Evolutionary conservation across 371 early-diverging fungal genomes (phyloP), one percentile per base, ranked within the genome.

Genomic region (Ordospora pajunii): DNA sequence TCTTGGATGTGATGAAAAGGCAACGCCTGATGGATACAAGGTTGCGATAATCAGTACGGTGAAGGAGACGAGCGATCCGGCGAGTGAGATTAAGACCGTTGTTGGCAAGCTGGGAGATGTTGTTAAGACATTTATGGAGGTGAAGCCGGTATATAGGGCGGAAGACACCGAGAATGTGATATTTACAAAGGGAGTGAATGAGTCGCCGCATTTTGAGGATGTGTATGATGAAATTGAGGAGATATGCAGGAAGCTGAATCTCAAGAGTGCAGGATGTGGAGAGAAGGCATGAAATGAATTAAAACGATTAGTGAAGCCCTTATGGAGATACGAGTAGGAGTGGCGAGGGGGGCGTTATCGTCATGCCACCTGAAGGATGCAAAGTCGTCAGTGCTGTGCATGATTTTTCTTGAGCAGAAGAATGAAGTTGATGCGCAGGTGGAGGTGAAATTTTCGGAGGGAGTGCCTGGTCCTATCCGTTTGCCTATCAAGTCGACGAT

Each of bases 191-290:
- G 91, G 91, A 45, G 96, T 94, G 80, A 97, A 98, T 87, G 94
- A 97, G 43, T 92, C 96, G 4, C 90, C 92, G 21, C 95, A 96
- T 88, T 95, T 97, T 88, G 99, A 94, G 84, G 91, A 94, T 63
- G 91, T 94, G 23, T 94, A 91, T 82, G 89, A 90, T 65, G 96
- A 97, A 50, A 44, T 81, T 22, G 23, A 58, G 64, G 32, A 48
- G 14, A 68, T 80, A 23, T 53, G 62, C 44, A 65, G 67, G 51
- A 70, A 75, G 44, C 62, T 70, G 7, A 45, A 27, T 11, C 32
- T 64, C 22, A 32, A 5, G 2, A 32, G 32, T 32, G 32, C 32
- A 32, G 5, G 32, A 32, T 32, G 32, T 32, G 32, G 5, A 2
- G 32, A 5, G 32, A 32, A 32, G 32, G 1, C 2, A 32, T 32